These are phyloP conservation scores for Zalerion maritima DNA, from an alignment of 495 filamentous ascomycete species.

Conservation along the genomic window DNA sequence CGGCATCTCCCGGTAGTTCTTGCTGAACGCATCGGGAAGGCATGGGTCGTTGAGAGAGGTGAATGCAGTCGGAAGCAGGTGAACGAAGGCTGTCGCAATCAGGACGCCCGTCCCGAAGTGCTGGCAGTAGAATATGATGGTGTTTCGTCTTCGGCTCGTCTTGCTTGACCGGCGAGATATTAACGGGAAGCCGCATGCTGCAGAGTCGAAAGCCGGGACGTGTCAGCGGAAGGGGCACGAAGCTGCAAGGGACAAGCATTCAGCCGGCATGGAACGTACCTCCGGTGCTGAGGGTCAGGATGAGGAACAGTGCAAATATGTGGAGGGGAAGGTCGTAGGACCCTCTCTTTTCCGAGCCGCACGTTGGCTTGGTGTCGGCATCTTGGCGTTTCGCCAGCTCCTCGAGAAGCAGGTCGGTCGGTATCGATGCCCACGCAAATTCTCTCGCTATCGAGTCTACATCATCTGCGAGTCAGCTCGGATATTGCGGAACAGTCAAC, in stretches of 20 bases:
- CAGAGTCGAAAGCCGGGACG: conserved; percentile 31
- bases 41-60: conserved; percentile 66
- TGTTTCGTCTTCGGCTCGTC: conserved; percentile 26
- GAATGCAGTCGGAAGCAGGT: conserved; percentile 72
- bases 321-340: conserved; percentile 54
- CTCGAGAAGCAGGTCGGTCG: conserved; percentile 34
- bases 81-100: conserved; percentile 81
- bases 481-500: neutral
- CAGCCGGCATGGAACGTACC: conserved; percentile 29
- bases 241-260: conserved; percentile 1
- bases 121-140: conserved; percentile 56
- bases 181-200: conserved; percentile 47
- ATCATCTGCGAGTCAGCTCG: neutral
- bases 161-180: conserved; percentile 34
- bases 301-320: conserved; percentile 64
- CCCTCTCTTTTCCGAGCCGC: conserved; percentile 46
- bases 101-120: conserved; percentile 81
- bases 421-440: conserved; percentile 30
- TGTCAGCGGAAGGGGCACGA: conserved; percentile 40
- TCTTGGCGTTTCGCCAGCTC: conserved; percentile 33
- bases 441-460: conserved; percentile 1
- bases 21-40: conserved; percentile 58
- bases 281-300: conserved; percentile 55
- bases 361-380: conserved; percentile 33
- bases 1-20: conserved; percentile 59